Base-by-base conservation (phyloP, 495 filamentous ascomycete genomes). In the Penicillium ucsense region DNA sequence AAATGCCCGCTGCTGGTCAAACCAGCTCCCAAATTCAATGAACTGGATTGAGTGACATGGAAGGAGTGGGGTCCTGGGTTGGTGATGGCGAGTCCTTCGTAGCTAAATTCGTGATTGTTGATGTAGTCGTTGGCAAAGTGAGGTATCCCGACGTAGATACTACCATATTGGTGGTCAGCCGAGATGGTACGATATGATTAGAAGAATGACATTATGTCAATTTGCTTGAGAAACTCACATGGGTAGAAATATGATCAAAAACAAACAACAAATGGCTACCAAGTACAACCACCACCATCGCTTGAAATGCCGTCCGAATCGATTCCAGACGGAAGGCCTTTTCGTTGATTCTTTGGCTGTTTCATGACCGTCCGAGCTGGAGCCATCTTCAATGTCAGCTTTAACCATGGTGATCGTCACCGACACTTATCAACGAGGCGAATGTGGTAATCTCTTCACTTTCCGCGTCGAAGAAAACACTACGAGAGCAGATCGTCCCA, bases 201-300 rank as follows among this genome's bases (percentile, higher is more conserved):
- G 20, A 20, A 20, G 1, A 20, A 20, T 20, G 20, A 20, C 20
- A 20, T 20, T 20, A 20, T 20, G 20, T 20, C 20, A 20, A 20
- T 1, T 20, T 20, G 20, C 20, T 20, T 20, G 20, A 20, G 37
- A 4, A 35, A 8, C 50, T 54, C 48, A 65, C 62, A 66, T 33
- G 0, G 63, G 63, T 3, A 66, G 51, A 11, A 63, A 38, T 2
- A 47, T 48, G 4, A 63, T 49, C 1, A 66, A 40, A 5, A 66
- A 45, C 6, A 55, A 43, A 11, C 48, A 39, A 34, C 52, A 48
- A 10, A 63, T 38, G 6, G 31, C 51, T n/a, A 63, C 48, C 29
- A 57, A 33, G 47, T 66, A 63, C 0, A 49, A 32, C 60, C 60
- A 66, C 60, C 63, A 66, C 56, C 61, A 54, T 39, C 48, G 58